Base-by-base conservation (phyloP, 2,329 filamentous ascomycete species). In the Cyanodermella asteris region DNA sequence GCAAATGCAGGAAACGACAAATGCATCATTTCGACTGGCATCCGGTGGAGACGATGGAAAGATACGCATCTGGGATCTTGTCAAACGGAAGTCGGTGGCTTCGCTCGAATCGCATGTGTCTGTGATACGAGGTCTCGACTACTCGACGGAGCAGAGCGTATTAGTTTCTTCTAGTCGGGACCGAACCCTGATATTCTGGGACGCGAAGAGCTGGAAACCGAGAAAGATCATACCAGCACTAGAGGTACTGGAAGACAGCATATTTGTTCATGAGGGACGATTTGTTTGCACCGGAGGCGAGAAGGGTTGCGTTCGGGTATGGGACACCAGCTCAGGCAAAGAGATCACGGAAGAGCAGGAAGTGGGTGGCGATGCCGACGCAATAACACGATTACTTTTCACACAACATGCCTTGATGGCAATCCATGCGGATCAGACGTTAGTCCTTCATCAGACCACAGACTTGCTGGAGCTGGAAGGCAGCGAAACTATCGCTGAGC, bases 21-120 rank as follows among this genome's bases (percentile, higher is more conserved):
- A 40, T 35, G 59, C 47, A 50, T 60, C 68, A 15, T 91, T 90
- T 44, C 62, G 80, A 23, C 60, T 97, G 10, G 82, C 81, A 5
- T 90, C 81, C 17, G 87, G 84, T 33, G 81, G 76, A 32, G 90
- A 97, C 47, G 84, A 94, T 44, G 87, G 87, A 16, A 90, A 84
- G 42, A 64, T 97, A 26, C 64, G 77, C 12, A 64, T 97, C 13
- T 97, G 82, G 77, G 77, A 94, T 50, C 52, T 97, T 29, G 70
- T 82, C 49, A 90, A 78, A 51, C 66, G 77, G 28, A 76, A 65
- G 34, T 71, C 72, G 30, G 58, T 78, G 13, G 75, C 77, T 12
- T 69, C 71, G 11, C 56, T 91, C 16, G 81, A 94, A 31, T 87
- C 81, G 1, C 90, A 97, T 44, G 81, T 91, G 13, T 94, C 87